A percentile compares a stretch with the other conserved stretches of the same genome.
These are phyloP conservation scores for Sesbania bispinosa DNA, from an alignment of 306 rosid species.

Conservation along the genomic window DNA sequence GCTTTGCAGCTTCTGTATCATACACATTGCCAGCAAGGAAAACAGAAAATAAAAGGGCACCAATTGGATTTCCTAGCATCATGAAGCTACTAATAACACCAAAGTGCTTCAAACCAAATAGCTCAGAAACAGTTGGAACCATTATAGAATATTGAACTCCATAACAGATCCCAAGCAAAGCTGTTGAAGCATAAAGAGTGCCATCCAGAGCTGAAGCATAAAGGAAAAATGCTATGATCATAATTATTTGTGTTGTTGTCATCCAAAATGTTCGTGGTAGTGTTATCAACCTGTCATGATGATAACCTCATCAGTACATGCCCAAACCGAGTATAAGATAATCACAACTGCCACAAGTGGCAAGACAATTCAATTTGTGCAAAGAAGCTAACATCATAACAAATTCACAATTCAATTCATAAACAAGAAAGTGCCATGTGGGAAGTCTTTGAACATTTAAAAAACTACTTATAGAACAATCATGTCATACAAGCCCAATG, in stretches of 20 bases:
- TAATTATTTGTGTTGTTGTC: slow-evolving; percentile 55
- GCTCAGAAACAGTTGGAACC: slow-evolving; percentile 44
- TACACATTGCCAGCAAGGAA: slow-evolving; percentile 61
- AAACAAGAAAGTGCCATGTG: background rate
- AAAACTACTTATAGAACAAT: background rate
- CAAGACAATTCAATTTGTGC: background rate
- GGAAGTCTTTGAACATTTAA: background rate
- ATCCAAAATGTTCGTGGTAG: slow-evolving; percentile 80
- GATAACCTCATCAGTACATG: slow-evolving; percentile 5
- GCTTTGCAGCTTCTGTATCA: slow-evolving; percentile 75
- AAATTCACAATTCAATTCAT: background rate
- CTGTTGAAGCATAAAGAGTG: slow-evolving; percentile 71
- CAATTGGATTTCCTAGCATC: slow-evolving; percentile 68
- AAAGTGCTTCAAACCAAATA: slow-evolving; percentile 68
- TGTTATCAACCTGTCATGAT: slow-evolving; percentile 44
- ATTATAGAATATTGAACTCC: slow-evolving; percentile 47
- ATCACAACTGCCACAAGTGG: background rate
- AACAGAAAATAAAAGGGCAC: slow-evolving; percentile 69
- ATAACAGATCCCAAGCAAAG: slow-evolving; percentile 59
- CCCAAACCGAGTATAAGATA: background rate
- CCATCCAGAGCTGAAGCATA: slow-evolving; percentile 54
- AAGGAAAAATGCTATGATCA: slow-evolving; percentile 50
- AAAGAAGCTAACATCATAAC: no score
- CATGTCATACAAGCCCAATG: slow-evolving; percentile 3
- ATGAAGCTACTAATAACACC: slow-evolving; percentile 59